A percentile compares a stretch with the other conserved stretches of the same genome.
Conservation (phyloP, 345 rosid species). For the Gossypium arboreum region DNA sequence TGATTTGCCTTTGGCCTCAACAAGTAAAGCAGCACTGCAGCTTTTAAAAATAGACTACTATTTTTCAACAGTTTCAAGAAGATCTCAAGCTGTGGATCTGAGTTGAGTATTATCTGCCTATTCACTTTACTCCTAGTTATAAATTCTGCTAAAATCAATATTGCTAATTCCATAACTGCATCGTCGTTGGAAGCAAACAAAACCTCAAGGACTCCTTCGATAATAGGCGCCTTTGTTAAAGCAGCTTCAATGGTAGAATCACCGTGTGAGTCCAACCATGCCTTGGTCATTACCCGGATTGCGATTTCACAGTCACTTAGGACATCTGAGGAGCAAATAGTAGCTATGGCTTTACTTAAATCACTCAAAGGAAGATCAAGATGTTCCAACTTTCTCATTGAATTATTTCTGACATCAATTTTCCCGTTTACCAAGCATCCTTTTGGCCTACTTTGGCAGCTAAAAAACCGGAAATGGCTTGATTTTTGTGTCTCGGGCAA, state of each 20-base stretch:
- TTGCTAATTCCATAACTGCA: slow-evolving; percentile 46
- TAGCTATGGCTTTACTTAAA: slow-evolving; percentile 34
- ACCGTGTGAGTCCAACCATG: slow-evolving; percentile 45
- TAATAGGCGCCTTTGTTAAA: slow-evolving; percentile 33
- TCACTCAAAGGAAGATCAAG: slow-evolving; percentile 22
- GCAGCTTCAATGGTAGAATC: slow-evolving; percentile 34
- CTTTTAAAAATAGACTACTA: slow-evolving; percentile 51
- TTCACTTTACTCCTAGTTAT: slow-evolving; percentile 25
- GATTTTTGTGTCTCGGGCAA: slow-evolving; percentile 28
- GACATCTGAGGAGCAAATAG: slow-evolving; percentile 38
- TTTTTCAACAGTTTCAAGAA: slow-evolving; percentile 49
- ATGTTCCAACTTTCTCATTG: slow-evolving; percentile 12
- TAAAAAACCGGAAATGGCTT: slow-evolving; percentile 27
- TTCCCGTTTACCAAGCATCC: slow-evolving; percentile 33
- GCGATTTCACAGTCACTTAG: slow-evolving; percentile 47
- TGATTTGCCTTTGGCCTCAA: slow-evolving; percentile 59
- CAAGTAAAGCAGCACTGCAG: slow-evolving; percentile 50
- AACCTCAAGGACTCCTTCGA: slow-evolving; percentile 52
- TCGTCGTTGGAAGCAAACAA: slow-evolving; percentile 48
- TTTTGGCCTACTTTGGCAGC: slow-evolving; percentile 37
- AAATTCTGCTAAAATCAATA: slow-evolving; percentile 49
- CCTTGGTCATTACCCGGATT: slow-evolving; percentile 33
- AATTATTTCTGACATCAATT: slow-evolving; percentile 15
- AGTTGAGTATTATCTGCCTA: slow-evolving; percentile 37
- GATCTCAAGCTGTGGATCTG: slow-evolving; percentile 51